Conservation (phyloP, 306 rosid species). For the Elaeagnus macrophylla region DNA sequence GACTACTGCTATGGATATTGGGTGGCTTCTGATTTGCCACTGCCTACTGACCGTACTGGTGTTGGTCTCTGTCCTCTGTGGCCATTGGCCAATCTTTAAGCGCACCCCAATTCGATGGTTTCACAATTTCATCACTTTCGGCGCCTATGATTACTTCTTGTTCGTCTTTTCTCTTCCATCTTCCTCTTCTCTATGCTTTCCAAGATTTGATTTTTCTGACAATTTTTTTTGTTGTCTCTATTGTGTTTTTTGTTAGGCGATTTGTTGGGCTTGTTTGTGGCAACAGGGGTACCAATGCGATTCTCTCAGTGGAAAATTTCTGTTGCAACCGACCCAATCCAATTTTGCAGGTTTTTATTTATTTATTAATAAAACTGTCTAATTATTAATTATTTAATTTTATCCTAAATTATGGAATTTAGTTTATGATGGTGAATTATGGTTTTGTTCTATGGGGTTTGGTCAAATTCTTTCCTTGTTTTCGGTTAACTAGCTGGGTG, state of each 20-base stretch:
- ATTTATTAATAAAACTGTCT: not conserved
- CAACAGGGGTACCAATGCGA: slow-evolving; percentile 43
- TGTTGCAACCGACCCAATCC: slow-evolving; percentile 98
- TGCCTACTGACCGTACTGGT: slow-evolving; percentile 51
- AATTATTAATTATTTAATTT: slow-evolving; percentile 2
- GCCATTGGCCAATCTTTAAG: slow-evolving; percentile 89
- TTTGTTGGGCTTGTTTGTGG: slow-evolving; percentile 61
- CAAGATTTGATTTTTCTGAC: not conserved
- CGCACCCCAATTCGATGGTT: slow-evolving; percentile 78
- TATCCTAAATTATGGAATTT: not conserved
- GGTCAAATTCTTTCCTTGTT: not conserved
- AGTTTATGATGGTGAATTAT: not conserved
- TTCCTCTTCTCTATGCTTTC: not conserved
- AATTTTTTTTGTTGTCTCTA: not conserved
- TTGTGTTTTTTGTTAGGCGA: slow-evolving; percentile 37
- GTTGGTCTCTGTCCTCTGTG: slow-evolving; percentile 75
- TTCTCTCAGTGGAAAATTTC: slow-evolving; percentile 59
- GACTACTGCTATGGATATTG: slow-evolving; percentile 43
- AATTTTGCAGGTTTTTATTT: slow-evolving; percentile 70
- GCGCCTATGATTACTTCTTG: slow-evolving; percentile 79
- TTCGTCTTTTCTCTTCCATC: slow-evolving; percentile 9
- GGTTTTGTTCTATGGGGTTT: not conserved
- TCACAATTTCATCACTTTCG: slow-evolving; percentile 61
- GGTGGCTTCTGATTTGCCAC: slow-evolving; percentile 67
- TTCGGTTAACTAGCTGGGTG: not conserved